A percentile compares a stretch with the other conserved stretches of the same genome.
These are phyloP conservation scores for Suillus americanus DNA, from an alignment of 768 basidiomycete genomes.

Conservation along the genomic window DNA sequence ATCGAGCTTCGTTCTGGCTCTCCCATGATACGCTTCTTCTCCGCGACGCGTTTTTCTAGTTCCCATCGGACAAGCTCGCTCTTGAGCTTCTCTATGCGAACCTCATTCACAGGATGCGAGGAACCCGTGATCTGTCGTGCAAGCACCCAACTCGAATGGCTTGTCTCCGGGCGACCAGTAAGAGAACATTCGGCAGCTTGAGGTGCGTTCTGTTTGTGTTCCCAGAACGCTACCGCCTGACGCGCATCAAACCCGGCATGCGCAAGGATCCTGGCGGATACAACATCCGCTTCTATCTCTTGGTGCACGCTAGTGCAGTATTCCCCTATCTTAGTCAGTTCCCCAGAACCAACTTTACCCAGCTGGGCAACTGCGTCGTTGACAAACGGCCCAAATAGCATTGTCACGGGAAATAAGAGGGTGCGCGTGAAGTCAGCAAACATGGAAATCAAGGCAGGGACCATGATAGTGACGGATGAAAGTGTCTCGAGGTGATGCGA, in stretches of 20 bases:
- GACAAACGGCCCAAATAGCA: constrained; percentile 91
- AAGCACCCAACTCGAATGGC: constrained; percentile 16
- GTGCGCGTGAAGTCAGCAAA: constrained; percentile 74
- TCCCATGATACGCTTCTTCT: constrained; percentile 21
- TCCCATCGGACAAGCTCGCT: constrained; percentile 49
- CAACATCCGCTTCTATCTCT: constrained; percentile 91
- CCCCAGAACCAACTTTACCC: constrained; percentile 73
- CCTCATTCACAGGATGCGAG: constrained; percentile 46
- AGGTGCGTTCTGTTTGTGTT: constrained; percentile 43
- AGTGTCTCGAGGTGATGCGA: constrained; percentile 91
- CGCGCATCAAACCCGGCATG: constrained; percentile 90
- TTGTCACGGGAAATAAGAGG: constrained; percentile 83
- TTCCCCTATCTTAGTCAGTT: constrained; percentile 69
- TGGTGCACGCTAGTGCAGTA: constrained; percentile 79
- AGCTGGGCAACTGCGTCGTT: constrained; percentile 89
- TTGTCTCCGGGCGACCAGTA: constrained; percentile 11
- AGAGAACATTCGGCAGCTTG: constrained; percentile 22
- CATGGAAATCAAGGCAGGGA: constrained; percentile 80
- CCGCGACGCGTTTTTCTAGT: constrained; percentile 30
- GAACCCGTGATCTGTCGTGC: constrained; percentile 34
- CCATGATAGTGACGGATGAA: constrained; percentile 79
- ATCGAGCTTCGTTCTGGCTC: constrained; percentile 17
- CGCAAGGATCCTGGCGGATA: constrained; percentile 86
- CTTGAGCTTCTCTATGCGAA: constrained; percentile 40
- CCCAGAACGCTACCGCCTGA: constrained; percentile 82